Evolutionary conservation across 345 rosid species (phyloP).

Genomic region (Syzygium aqueum): DNA sequence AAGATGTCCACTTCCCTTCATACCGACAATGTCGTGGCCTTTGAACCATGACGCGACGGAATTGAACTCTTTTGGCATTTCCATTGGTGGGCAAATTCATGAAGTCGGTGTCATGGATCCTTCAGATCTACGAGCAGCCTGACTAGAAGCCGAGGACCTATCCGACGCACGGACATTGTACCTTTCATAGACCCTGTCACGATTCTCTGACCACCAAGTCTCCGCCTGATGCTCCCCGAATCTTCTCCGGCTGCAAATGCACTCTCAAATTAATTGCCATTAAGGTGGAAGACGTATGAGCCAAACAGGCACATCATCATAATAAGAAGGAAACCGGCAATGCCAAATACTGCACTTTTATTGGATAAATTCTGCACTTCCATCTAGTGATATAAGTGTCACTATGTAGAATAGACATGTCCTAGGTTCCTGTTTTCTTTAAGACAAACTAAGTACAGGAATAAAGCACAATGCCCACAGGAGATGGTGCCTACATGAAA

Average conservation of each 20-base stretch:
- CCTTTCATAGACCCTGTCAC: conserved; percentile 76
- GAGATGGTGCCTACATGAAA: neutral
- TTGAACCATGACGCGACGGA: neutral
- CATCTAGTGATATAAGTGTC: neutral
- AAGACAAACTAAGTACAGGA: neutral
- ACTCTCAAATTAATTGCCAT: neutral
- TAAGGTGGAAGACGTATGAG: neutral
- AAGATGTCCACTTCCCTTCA: neutral
- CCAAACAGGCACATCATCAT: neutral
- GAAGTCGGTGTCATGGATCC: conserved; percentile 42
- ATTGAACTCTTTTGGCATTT: neutral
- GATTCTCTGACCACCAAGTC: conserved; percentile 97
- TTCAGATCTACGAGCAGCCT: conserved; percentile 42
- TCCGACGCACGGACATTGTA: conserved; percentile 79
- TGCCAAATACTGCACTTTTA: neutral
- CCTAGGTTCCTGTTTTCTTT: neutral
- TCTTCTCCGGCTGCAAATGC: conserved; percentile 70
- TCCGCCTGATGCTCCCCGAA: conserved; percentile 95
- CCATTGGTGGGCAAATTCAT: conserved; percentile 15
- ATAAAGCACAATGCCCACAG: neutral
- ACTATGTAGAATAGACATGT: neutral
- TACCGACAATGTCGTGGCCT: neutral
- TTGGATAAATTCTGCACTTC: neutral
- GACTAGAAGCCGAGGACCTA: conserved; percentile 49
- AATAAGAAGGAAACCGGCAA: neutral